Percentiles rank a stretch among this genome's conserved stretches.
These are phyloP conservation scores for Colletotrichum sp. DNA, from an alignment of 2,329 filamentous ascomycete species.

Conservation along the genomic window DNA sequence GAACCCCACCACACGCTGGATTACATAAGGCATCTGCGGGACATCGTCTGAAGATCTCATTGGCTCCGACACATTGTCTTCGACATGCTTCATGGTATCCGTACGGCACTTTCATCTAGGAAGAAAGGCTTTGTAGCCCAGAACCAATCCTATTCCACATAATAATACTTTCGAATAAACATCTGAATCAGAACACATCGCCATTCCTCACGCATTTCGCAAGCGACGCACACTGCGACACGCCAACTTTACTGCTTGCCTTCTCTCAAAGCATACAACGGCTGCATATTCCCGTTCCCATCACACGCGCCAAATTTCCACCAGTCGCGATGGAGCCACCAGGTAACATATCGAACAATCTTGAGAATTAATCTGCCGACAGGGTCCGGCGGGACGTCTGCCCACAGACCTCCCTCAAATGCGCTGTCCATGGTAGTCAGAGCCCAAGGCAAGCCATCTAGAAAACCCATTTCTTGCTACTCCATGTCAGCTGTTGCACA, in stretches of 20 bases:
- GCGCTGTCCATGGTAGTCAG: constrained; percentile 25
- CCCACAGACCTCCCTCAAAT: constrained; percentile 36
- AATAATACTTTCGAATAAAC: neutral
- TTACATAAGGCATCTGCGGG: neutral
- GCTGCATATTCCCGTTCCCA: constrained; percentile 24
- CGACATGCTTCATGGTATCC: neutral
- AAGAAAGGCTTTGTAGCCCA: neutral
- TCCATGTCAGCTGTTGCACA: neutral
- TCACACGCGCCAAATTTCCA: constrained; percentile 32
- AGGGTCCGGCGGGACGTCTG: constrained; percentile 19
- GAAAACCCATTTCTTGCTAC: constrained; percentile 25
- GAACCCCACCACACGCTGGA: neutral
- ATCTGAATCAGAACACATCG: neutral
- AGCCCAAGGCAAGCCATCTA: constrained; percentile 19
- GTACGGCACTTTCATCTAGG: neutral
- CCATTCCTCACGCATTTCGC: neutral
- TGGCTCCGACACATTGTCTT: neutral
- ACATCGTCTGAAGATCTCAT: neutral
- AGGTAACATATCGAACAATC: constrained; percentile 21
- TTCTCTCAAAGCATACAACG: constrained; percentile 28
- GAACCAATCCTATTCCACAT: neutral
- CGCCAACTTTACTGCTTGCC: neutral
- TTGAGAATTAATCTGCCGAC: constrained; percentile 16
- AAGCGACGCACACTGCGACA: neutral
- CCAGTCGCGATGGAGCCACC: constrained; percentile 24